Conservation (phyloP, 2,329 filamentous ascomycete genomes). For the Ophiosphaerella narmari region DNA sequence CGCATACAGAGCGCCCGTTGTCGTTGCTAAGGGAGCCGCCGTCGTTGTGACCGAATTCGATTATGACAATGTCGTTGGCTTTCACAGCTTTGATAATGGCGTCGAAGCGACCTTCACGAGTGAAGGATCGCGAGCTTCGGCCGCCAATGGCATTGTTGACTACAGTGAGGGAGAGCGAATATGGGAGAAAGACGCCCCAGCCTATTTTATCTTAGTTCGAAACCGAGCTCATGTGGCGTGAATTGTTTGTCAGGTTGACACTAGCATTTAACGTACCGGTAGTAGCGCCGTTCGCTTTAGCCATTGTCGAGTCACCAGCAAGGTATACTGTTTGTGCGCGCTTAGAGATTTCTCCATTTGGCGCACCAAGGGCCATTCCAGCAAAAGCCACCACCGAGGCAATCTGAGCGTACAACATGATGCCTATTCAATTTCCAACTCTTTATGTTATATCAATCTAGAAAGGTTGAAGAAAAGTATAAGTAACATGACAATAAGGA, state of each 20-base stretch:
- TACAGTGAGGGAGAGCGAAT: conserved; percentile 57
- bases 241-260: background rate
- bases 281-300: conserved; percentile 51
- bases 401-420: conserved; percentile 26
- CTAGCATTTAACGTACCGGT: conserved; percentile 36
- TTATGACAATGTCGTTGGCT: conserved; percentile 68
- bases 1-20: conserved; percentile 66
- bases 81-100: conserved; percentile 59
- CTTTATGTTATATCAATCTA: background rate
- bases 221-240: background rate
- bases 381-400: conserved; percentile 4
- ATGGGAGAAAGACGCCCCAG: conserved; percentile 65
- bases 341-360: conserved; percentile 25
- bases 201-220: conserved; percentile 46
- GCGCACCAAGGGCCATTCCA: conserved; percentile 22
- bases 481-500: background rate
- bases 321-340: conserved; percentile 57
- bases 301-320: conserved; percentile 68
- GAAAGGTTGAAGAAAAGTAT: background rate
- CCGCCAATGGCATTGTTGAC: conserved; percentile 70
- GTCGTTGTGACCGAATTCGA: conserved; percentile 76
- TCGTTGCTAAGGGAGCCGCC: conserved; percentile 63
- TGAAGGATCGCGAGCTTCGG: conserved; percentile 69
- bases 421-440: background rate
- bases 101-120: conserved; percentile 67